Evolutionary conservation across 179 eudicot genomes (phyloP).

Genomic region (Patellifolia procumbens): DNA sequence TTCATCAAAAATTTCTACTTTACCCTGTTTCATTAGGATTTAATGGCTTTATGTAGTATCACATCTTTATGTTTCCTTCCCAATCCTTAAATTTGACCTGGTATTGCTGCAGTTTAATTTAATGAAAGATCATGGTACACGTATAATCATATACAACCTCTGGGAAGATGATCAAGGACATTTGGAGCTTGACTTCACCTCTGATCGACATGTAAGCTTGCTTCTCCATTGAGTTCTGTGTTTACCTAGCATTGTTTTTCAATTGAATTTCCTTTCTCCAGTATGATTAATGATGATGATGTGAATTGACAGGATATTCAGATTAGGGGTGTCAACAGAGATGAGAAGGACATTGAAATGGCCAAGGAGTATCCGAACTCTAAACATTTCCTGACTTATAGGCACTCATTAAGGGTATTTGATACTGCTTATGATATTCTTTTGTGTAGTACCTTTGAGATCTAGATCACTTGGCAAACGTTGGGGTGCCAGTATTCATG

Average conservation of each 20-base stretch:
- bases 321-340: conserved; percentile 95
- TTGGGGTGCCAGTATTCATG: neutral
- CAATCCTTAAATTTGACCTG: neutral
- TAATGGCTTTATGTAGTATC: neutral
- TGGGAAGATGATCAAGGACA: conserved; percentile 99
- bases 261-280: conserved; percentile 16
- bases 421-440: conserved; percentile 4
- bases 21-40: neutral
- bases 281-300: conserved; percentile 14
- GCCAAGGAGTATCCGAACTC: conserved; percentile 80
- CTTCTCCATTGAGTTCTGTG: neutral
- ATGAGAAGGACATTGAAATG: conserved; percentile 82
- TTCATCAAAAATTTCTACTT: neutral
- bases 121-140: conserved; percentile 84
- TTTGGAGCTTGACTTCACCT: conserved; percentile 82
- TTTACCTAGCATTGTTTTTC: neutral
- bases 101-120: conserved; percentile 56
- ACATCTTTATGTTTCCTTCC: too few relatives aligned
- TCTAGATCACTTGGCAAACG: neutral
- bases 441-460: neutral
- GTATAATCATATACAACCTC: conserved; percentile 81
- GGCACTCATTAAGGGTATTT: conserved; percentile 89
- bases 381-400: conserved; percentile 84
- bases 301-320: conserved; percentile 70
- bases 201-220: conserved; percentile 69